Percentiles rank a stretch among this genome's conserved stretches.
phyloP scores from a whole-genome alignment of 768 basidiomycete genomes.

The Ramaria sp. region DNA sequence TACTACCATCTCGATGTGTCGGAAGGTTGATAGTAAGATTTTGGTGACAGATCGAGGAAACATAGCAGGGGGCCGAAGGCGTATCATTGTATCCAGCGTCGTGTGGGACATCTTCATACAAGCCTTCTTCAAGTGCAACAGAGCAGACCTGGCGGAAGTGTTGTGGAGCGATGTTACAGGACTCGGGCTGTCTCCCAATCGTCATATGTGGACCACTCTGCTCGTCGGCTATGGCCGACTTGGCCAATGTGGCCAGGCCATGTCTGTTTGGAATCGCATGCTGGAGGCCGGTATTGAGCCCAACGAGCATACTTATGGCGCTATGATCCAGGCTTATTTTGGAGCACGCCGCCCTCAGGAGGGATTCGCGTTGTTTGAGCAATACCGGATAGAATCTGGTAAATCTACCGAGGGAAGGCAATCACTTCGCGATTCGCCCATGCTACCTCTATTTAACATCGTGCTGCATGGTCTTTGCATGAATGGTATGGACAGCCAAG shows the following conservation, averaged over 20 bases:
- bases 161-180: conserved; percentile 60
- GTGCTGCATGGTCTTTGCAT: conserved; percentile 57
- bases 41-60: conserved; percentile 12
- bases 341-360: conserved; percentile 38
- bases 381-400: conserved; percentile 31
- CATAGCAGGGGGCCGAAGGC: conserved; percentile 1
- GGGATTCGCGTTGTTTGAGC: conserved; percentile 39
- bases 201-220: conserved; percentile 61
- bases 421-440: conserved; percentile 21
- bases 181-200: conserved; percentile 38
- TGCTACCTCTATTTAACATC: conserved; percentile 52
- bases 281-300: conserved; percentile 42
- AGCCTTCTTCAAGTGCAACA: conserved; percentile 47
- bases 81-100: conserved; percentile 41
- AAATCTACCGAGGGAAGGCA: conserved; percentile 20
- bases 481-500: conserved; percentile 22
- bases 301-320: conserved; percentile 54
- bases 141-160: conserved; percentile 44
- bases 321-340: conserved; percentile 55
- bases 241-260: conserved; percentile 40
- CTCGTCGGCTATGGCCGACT: conserved; percentile 47
- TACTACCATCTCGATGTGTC: conserved; percentile 39
- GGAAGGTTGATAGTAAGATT: conserved; percentile 42
- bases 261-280: conserved; percentile 59
- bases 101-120: conserved; percentile 58